Percentiles rank a stretch among this genome's conserved stretches.
Conservation (phyloP, 208 protist species). For the Trypanosoma rangeli region DNA sequence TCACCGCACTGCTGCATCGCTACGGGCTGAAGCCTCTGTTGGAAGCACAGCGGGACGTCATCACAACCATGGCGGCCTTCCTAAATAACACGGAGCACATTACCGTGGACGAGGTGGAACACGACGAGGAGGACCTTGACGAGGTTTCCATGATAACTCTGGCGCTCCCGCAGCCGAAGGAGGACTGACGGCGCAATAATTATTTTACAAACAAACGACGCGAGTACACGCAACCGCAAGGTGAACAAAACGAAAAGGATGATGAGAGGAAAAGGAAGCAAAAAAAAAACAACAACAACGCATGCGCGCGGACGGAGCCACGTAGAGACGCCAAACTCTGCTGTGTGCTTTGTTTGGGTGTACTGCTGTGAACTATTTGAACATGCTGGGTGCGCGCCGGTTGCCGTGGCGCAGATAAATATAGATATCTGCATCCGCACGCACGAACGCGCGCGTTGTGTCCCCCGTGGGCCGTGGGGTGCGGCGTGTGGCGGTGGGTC, state of each 20-base stretch:
- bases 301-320: not conserved
- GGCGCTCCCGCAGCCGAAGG: slow-evolving; percentile 31
- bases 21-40: slow-evolving; percentile 51
- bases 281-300: not conserved
- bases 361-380: not conserved
- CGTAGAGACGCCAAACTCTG: not conserved
- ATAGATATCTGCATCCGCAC: too few species aligned
- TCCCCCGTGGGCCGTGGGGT: slow-evolving; percentile 1
- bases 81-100: slow-evolving; percentile 69
- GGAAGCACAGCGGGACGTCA: slow-evolving; percentile 64
- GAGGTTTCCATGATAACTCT: slow-evolving; percentile 67
- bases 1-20: slow-evolving; percentile 37
- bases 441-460: not conserved
- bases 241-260: too few species aligned
- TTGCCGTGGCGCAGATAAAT: too few species aligned
- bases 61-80: slow-evolving; percentile 62
- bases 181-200: not conserved
- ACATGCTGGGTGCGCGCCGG: not conserved
- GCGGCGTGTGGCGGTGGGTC: too few species aligned
- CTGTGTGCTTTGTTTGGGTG: not conserved
- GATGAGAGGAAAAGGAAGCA: too few species aligned
- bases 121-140: slow-evolving; percentile 83
- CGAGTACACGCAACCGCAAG: too few species aligned
- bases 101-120: slow-evolving; percentile 69
- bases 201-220: not conserved